Conservation (phyloP, 768 basidiomycete genomes). For the Harrya chromipes region DNA sequence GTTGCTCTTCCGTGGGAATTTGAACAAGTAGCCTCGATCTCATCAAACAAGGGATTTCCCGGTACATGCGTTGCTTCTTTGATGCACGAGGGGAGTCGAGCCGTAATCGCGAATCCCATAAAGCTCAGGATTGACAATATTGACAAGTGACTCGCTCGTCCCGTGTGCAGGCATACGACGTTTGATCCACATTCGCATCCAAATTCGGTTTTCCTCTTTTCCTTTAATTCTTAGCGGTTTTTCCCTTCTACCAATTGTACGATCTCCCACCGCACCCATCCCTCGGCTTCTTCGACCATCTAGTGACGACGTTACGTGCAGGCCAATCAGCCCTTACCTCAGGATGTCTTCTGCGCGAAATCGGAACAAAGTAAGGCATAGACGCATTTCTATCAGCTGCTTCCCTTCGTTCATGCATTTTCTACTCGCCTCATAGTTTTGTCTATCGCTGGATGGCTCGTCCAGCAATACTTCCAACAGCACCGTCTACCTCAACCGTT, state of each 20-base stretch:
- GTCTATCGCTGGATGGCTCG: constrained; percentile 22
- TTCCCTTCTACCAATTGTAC: neutral
- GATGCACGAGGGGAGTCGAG: constrained; percentile 16
- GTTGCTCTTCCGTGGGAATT: constrained; percentile 3
- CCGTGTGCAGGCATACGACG: constrained; percentile 25
- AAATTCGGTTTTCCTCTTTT: neutral
- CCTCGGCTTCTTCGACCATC: neutral
- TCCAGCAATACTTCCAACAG: constrained; percentile 6
- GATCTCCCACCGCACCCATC: neutral
- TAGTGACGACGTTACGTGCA: neutral
- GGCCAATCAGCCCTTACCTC: neutral
- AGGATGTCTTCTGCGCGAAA: constrained; percentile 17
- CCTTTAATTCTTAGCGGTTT: neutral
- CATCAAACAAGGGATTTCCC: constrained; percentile 22
- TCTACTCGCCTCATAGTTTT: constrained; percentile 12
- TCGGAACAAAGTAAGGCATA: constrained; percentile 23
- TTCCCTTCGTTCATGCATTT: neutral
- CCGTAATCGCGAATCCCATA: constrained; percentile 20
- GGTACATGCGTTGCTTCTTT: constrained; percentile 24
- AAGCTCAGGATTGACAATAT: constrained; percentile 12
- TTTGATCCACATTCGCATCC: constrained; percentile 9
- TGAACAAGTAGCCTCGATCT: constrained; percentile 10
- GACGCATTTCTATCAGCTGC: neutral
- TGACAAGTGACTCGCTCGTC: constrained; percentile 1
- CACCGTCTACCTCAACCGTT: constrained; percentile 33